Conservation (phyloP, 164 flowering plant species). For the Umbellularia californica region DNA sequence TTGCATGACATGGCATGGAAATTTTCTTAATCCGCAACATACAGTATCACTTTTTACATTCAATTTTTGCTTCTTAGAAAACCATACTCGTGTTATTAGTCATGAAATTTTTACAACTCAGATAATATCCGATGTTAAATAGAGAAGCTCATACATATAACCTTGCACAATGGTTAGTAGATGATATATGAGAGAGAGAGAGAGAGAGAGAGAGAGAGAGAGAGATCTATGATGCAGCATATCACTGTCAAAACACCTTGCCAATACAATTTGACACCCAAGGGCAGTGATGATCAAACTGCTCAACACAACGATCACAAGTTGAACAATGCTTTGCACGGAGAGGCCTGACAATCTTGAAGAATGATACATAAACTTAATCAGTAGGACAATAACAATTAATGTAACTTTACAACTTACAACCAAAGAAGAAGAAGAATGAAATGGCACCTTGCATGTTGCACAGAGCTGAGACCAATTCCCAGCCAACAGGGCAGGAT, state of each 20-base stretch:
- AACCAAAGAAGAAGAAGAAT: slow-evolving; percentile 3
- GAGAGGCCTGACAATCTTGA: slow-evolving; percentile 89
- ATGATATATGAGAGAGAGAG: no score
- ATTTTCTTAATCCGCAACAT: no score
- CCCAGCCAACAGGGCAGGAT: slow-evolving; percentile 88
- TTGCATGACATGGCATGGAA: no score
- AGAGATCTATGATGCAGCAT: not conserved
- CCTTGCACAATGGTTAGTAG: no score
- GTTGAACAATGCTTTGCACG: slow-evolving; percentile 98
- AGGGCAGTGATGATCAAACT: slow-evolving; percentile 99
- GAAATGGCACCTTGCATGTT: slow-evolving; percentile 76
- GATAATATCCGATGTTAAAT: not conserved
- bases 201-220: no score
- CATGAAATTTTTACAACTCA: not conserved
- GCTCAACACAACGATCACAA: slow-evolving; percentile 95
- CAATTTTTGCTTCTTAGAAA: no score
- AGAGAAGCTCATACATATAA: not conserved
- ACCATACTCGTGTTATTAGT: not conserved
- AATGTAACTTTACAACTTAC: not conserved
- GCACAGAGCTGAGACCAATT: slow-evolving; percentile 99
- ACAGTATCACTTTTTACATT: no score
- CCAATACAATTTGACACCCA: slow-evolving; percentile 99
- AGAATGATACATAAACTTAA: slow-evolving; percentile 4
- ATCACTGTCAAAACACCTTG: slow-evolving; percentile 48
- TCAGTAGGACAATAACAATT: not conserved